Conservation (phyloP, 768 basidiomycete genomes). For the Lactarius vividus region DNA sequence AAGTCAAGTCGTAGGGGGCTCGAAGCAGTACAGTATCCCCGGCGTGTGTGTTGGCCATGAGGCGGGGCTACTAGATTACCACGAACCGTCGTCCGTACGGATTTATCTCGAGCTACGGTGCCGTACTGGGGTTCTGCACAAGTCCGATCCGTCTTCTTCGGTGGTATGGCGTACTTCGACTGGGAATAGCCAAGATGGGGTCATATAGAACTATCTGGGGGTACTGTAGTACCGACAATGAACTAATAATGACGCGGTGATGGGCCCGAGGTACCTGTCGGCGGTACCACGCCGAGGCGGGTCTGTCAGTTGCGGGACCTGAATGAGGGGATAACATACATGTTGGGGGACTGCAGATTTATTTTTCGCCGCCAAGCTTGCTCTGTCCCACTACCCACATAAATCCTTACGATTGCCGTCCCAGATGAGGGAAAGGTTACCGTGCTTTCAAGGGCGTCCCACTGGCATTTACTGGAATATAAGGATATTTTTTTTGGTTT, state of each 20-base stretch:
- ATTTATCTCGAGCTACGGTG: neutral
- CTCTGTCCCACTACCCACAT: neutral
- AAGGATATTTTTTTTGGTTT: too few species aligned
- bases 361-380: neutral
- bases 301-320: neutral
- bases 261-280: neutral
- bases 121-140: neutral
- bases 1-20: neutral
- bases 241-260: neutral
- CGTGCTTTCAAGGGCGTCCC: neutral
- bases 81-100: neutral
- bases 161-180: neutral
- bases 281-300: neutral
- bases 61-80: neutral
- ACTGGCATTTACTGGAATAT: neutral
- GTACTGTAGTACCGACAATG: neutral
- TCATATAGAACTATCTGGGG: neutral
- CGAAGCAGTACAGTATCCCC: neutral
- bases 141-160: neutral
- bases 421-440: neutral
- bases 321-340: neutral
- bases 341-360: neutral
- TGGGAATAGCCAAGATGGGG: neutral
- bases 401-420: neutral
- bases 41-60: neutral